Evolutionary conservation across 2,329 filamentous ascomycete species (phyloP), one percentile per base, ranked within the genome.

Genomic region (Colletotrichum sp.): DNA sequence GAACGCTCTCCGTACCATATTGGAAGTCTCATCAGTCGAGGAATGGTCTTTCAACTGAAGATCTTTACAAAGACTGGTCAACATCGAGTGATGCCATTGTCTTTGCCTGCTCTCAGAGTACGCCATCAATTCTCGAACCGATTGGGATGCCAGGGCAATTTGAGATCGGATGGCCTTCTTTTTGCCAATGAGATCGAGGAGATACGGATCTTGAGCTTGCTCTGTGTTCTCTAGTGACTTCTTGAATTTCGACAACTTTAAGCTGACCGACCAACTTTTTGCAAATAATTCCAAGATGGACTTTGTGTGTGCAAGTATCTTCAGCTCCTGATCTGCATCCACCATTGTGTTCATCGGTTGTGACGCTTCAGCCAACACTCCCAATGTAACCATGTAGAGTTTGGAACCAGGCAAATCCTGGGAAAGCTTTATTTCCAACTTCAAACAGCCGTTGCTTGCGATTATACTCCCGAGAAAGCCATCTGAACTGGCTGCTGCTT

Each of bases 391-490:
- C 19, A 44, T 6, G 1, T n/a, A n/a, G 9, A 44, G 39, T n/a
- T 44, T 44, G 5, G 39, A 44, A 6, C 19, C 5, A 9, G 39
- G 39, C 5, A 12, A 12, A 11, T 44, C 39, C 9, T 44, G 39
- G 5, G 5, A 6, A 1, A 44, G 19, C 9, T 44, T 44, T 0
- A 44, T 11, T 12, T 0, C 19, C 39, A 44, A 44, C 19, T 19
- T n/a, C 39, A 44, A 12, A 6, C 19, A 44, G 19, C 11, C 2
- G 19, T 12, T 44, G 39, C 19, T 44, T 44, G 39, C 39, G n/a
- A 44, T 4, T 0, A 3, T n/a, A 19, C 19, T 12, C 8, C 39
- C 39, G 0, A 44, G 8, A n/a, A 44, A n/a, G 3, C 7, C 19
- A 44, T 44, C 39, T n/a, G 39, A 44, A 6, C 11, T 9, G 19